Evolutionary conservation across 306 rosid genomes (phyloP).

Genomic region (Acacia melanoxylon): DNA sequence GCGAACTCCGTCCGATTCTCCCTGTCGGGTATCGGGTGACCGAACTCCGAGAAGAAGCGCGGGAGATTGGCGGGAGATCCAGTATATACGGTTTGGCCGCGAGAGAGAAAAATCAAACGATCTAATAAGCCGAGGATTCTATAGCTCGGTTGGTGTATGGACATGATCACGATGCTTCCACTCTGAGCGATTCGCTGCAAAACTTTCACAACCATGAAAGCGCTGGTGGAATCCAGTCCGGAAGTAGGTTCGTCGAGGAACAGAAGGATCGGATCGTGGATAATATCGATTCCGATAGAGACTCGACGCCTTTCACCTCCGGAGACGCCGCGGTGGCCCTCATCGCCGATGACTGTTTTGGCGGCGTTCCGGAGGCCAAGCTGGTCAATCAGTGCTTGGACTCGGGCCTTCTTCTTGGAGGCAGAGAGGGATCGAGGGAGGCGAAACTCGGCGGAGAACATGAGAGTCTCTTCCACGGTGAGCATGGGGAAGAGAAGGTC

Average conservation of each 20-base stretch:
- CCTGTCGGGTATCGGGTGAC: constrained; percentile 76
- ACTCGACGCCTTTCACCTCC: constrained; percentile 93
- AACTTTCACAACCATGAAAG: constrained; percentile 92
- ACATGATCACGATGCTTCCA: constrained; percentile 84
- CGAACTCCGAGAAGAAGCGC: constrained; percentile 64
- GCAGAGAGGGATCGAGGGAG: constrained; percentile 80
- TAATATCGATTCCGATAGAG: constrained; percentile 83
- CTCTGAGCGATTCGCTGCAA: constrained; percentile 79
- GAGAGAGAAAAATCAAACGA: constrained; percentile 76
- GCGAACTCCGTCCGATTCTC: constrained; percentile 88
- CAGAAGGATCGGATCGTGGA: constrained; percentile 79
- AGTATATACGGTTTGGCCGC: constrained; percentile 72
- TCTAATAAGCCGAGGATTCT: constrained; percentile 70
- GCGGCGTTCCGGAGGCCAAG: constrained; percentile 75
- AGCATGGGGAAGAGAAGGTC: constrained; percentile 95
- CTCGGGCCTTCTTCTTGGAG: constrained; percentile 76
- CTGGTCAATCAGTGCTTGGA: constrained; percentile 77
- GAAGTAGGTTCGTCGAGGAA: constrained; percentile 97
- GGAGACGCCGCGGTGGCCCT: constrained; percentile 85
- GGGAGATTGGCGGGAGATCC: constrained; percentile 64
- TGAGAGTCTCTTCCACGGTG: constrained; percentile 88
- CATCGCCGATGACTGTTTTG: constrained; percentile 75
- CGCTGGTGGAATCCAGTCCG: constrained; percentile 85
- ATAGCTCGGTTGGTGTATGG: constrained; percentile 89
- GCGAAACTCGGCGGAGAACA: constrained; percentile 86